Conservation (phyloP, 2,329 filamentous ascomycete genomes). For the Gremmenia infestans region DNA sequence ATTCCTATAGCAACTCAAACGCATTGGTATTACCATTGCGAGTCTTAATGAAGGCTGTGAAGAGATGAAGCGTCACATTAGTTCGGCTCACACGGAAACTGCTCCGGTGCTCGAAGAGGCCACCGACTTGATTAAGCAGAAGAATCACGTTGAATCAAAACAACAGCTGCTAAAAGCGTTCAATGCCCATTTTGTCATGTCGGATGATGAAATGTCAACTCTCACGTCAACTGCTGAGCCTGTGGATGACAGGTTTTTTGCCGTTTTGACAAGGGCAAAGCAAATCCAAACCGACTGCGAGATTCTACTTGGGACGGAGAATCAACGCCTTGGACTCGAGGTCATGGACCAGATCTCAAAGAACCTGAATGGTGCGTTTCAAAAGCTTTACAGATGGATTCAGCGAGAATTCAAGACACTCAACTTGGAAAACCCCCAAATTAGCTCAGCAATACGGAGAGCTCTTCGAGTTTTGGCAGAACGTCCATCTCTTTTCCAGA, state of each 20-base stretch:
- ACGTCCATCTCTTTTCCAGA: conserved; percentile 84
- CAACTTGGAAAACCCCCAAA: conserved; percentile 90
- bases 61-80: conserved; percentile 74
- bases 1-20: conserved; percentile 66
- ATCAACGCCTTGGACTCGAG: conserved; percentile 81
- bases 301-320: conserved; percentile 81
- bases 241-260: conserved; percentile 82
- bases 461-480: conserved; percentile 86
- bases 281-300: conserved; percentile 86
- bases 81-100: conserved; percentile 69
- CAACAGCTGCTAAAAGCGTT: conserved; percentile 75
- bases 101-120: conserved; percentile 73
- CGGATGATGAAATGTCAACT: conserved; percentile 70
- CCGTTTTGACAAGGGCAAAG: conserved; percentile 71
- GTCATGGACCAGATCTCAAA: conserved; percentile 89
- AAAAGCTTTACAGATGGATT: conserved; percentile 94
- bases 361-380: conserved; percentile 81
- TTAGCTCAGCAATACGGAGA: conserved; percentile 76
- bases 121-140: conserved; percentile 65
- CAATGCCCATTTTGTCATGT: conserved; percentile 75
- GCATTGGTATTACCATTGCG: conserved; percentile 73
- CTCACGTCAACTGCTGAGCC: conserved; percentile 76
- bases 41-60: conserved; percentile 75
- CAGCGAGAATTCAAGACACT: conserved; percentile 88
- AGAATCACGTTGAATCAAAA: conserved; percentile 70